Base-by-base conservation (phyloP, 768 basidiomycete genomes). In the Dacryopinax primogenitus region DNA sequence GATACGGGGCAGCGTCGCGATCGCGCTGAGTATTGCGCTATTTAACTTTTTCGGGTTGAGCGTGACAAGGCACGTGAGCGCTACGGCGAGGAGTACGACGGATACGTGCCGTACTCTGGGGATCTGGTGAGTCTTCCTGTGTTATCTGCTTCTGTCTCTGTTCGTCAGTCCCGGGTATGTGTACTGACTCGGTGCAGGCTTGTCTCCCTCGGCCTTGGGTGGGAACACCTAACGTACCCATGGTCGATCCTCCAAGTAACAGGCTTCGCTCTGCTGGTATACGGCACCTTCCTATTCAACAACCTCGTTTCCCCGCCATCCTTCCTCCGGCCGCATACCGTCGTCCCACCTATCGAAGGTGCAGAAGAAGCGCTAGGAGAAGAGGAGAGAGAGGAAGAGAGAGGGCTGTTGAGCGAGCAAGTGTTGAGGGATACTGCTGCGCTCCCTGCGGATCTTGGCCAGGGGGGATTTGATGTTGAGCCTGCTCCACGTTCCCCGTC, bases 91-190 rank as follows among this genome's bases (percentile, higher is more conserved):
- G 67, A 88, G 86, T 64, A 80, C 96, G 65, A 90, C 92, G 36
- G 96, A 99, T 75, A 94, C 93, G 4, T 96, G 92, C 77, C 82
- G 96, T 70, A 98, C 96, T 0, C 80, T 98, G 63, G 83, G 84
- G n/a, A 98, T 99, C 73, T 99, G 96, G 96, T 65, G 72, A 9
- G 70, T 71, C 23, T 69, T 68, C 2, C 70, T 73, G 23, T 47
- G n/a, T 39, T 30, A 66, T 74, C 44, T 71, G 70, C 1, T 72
- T 34, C 36, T 33, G 21, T 23, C 13, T 34, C 32, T 11, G 33
- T 6, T 15, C 33, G 18, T 28, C 33, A 71, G 70, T 69, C 71
- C 65, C 7, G 36, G 3, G 68, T 71, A 66, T n/a, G 30, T 35
- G 11, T 4, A n/a, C 62, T 63, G 65, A 66, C 32, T 32, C 26